Evolutionary conservation across 768 basidiomycete species (phyloP), one percentile per base, ranked within the genome.

Genomic region (Phlebiopsis gigantea): DNA sequence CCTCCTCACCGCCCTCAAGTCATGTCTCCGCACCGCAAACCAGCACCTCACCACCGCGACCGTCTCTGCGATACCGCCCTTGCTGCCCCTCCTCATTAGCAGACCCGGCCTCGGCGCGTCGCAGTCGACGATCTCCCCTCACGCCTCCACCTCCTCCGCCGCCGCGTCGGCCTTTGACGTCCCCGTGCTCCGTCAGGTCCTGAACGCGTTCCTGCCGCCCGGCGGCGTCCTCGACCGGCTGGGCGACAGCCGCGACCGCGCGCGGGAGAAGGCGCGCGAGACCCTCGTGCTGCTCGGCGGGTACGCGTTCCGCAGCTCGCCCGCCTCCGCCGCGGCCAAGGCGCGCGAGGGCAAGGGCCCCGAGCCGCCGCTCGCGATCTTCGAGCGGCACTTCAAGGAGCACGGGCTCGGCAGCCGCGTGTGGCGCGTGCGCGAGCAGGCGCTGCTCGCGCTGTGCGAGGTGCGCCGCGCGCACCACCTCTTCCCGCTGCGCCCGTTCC

Each of bases 401-500:
- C 74, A 67, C 5, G 93, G 88, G 2, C 69, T 95, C 39, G 73
- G 72, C 43, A 92, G 89, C 71, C 95, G 94, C 74, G 86, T 87
- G 7, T 87, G 87, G 83, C 87, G 87, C 70, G 85, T 91, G 34
- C 78, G 88, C 53, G 93, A 96, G 70, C 93, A 93, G 79, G 62
- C 84, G 24, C 81, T 92, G 44, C 67, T 88, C 45, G 77, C 82
- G 17, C 77, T 93, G 7, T 87, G 88, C 17, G 79, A 87, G 62
- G 80, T 93, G 62, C 85, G 90, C 51, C 84, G 87, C 34, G 68
- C 73, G 44, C 82, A 89, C 68, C 80, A 82, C 64, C 75, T 81
- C 44, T 91, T 93, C 57, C 91, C 92, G 31, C 82, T 97, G 43
- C 80, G 88, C 45, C 81, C 89, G 5, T 98, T 88, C 71, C 80